These are phyloP conservation scores for Ceratobasidium papillatum DNA, from an alignment of 1,284 basidiomycete genomes.

Conservation along the genomic window DNA sequence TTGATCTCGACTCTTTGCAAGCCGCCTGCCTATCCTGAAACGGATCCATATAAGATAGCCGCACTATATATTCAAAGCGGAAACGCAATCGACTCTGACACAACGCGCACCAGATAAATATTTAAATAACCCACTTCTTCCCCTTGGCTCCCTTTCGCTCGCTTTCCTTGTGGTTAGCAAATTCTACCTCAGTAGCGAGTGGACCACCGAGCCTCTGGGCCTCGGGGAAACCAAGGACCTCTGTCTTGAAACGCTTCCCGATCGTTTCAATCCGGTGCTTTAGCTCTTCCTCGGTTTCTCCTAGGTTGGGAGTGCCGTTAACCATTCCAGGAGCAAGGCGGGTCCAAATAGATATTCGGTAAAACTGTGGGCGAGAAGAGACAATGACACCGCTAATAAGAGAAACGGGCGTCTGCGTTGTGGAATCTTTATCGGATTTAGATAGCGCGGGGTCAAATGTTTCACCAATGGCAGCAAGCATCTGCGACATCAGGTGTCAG, in stretches of 20 bases:
- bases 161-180: conserved; percentile 92
- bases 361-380: conserved; percentile 93
- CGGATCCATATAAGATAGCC: conserved; percentile 20
- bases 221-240: conserved; percentile 83
- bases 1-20: not conserved
- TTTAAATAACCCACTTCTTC: conserved; percentile 80
- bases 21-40: not conserved
- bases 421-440: conserved; percentile 57
- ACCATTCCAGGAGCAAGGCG: conserved; percentile 65
- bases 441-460: conserved; percentile 84
- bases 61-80: conserved; percentile 29
- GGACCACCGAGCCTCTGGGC: conserved; percentile 79
- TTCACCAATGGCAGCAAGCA: conserved; percentile 96
- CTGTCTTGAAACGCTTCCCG: conserved; percentile 88
- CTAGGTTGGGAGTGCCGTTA: conserved; percentile 28
- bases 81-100: conserved; percentile 47
- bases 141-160: conserved; percentile 91
- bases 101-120: conserved; percentile 32
- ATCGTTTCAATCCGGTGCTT: conserved; percentile 77
- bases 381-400: conserved; percentile 96
- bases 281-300: conserved; percentile 64
- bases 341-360: conserved; percentile 97
- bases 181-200: conserved; percentile 92
- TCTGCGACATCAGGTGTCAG: conserved; percentile 60
- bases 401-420: conserved; percentile 63